Percentiles rank a stretch among this genome's conserved stretches.
phyloP scores from a whole-genome alignment of 2,329 filamentous ascomycete genomes.

The Penicillium oxalicum region DNA sequence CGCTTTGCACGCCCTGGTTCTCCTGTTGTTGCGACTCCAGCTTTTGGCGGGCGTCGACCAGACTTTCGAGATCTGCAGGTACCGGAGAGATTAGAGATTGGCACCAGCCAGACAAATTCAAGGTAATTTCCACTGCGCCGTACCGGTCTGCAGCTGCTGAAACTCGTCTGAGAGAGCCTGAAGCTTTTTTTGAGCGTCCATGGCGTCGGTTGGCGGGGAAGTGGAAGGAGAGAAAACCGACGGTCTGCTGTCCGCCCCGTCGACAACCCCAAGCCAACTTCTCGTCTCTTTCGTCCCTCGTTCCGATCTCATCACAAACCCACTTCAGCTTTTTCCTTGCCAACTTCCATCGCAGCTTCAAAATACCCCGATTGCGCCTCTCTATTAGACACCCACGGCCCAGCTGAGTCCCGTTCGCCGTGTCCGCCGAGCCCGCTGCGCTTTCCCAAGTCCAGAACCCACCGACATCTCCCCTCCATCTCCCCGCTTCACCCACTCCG shows the following conservation, averaged over 20 bases:
- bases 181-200: constrained; percentile 65
- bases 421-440: no score
- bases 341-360: constrained; percentile 1
- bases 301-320: constrained; percentile 9
- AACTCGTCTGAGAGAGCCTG: constrained; percentile 83
- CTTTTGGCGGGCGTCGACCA: constrained; percentile 76
- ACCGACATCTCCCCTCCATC: constrained; percentile 9
- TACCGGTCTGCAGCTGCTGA: constrained; percentile 78
- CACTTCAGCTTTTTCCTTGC: constrained; percentile 6
- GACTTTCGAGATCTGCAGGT: constrained; percentile 67
- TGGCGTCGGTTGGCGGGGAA: constrained; percentile 18
- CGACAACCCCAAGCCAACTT: constrained; percentile 19
- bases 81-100: constrained; percentile 10
- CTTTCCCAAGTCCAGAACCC: constrained; percentile 5
- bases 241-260: constrained; percentile 17
- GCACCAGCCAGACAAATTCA: neutral
- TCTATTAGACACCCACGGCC: neutral
- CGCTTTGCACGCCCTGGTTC: constrained; percentile 83
- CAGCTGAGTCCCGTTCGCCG: neutral
- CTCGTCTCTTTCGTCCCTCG: constrained; percentile 16
- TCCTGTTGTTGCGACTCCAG: constrained; percentile 90
- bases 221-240: constrained; percentile 27
- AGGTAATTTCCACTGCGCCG: constrained; percentile 8
- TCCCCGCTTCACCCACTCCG: constrained; percentile 21
- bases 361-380: constrained; percentile 1